Percentiles rank a stretch among this genome's conserved stretches.
These are phyloP conservation scores for Rhododendron henanense DNA, from an alignment of 148 eudicot species.

Conservation along the genomic window DNA sequence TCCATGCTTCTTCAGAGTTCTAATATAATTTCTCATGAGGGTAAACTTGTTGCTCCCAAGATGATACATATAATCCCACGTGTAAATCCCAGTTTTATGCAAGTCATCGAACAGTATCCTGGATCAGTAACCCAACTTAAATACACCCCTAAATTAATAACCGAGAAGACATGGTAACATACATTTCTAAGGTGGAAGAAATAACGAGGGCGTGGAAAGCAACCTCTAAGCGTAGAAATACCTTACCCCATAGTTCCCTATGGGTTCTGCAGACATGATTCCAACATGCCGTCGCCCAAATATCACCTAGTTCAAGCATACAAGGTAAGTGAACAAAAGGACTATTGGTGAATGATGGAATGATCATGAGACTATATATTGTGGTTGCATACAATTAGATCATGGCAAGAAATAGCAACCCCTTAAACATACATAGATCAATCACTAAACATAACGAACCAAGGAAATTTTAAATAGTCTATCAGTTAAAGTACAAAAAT, in stretches of 20 bases:
- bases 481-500: not conserved
- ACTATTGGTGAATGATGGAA: not conserved
- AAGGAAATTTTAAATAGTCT: not conserved
- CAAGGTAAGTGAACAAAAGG: not conserved
- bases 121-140: conserved; percentile 12
- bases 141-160: not conserved
- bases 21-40: conserved; percentile 76
- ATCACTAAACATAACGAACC: not conserved
- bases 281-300: conserved; percentile 86
- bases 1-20: conserved; percentile 67
- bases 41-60: conserved; percentile 84
- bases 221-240: conserved; percentile 20
- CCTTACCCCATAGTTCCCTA: conserved; percentile 99
- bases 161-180: not conserved
- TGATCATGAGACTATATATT: not conserved
- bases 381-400: not conserved
- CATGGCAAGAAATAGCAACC: not conserved
- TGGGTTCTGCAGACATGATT: conserved; percentile 95
- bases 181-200: not conserved
- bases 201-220: not conserved
- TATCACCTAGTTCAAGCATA: conserved; percentile 54
- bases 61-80: conserved; percentile 81
- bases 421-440: not conserved
- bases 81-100: conserved; percentile 57
- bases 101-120: conserved; percentile 89